A percentile compares a stretch with the other conserved stretches of the same genome.
Evolutionary conservation across 208 protist genomes (phyloP).

Genomic region (Phytomonas serpens): DNA sequence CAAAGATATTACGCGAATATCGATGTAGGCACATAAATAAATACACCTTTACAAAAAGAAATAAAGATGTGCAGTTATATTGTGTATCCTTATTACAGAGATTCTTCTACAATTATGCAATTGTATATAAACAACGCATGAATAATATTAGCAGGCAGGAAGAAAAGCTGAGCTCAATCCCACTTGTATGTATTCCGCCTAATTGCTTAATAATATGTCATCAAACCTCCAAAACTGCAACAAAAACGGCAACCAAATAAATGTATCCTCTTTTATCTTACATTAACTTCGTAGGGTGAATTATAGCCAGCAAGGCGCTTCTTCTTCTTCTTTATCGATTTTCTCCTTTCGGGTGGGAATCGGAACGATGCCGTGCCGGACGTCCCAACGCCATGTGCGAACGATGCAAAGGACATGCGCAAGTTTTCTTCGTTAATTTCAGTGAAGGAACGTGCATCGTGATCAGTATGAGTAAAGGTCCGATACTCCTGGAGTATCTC

Average conservation of each 20-base stretch:
- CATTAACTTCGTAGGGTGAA: neutral
- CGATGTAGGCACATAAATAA: neutral
- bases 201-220: neutral
- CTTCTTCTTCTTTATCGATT: conserved; percentile 27
- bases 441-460: conserved; percentile 43
- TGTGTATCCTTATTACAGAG: neutral
- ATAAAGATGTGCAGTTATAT: neutral
- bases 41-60: neutral
- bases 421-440: conserved; percentile 75
- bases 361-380: conserved; percentile 44
- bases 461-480: conserved; percentile 36
- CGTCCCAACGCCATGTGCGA: conserved; percentile 50
- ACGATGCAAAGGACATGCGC: conserved; percentile 77
- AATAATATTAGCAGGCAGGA: neutral
- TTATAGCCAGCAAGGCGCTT: conserved; percentile 17
- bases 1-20: neutral
- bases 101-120: conserved; percentile 1
- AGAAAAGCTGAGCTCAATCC: neutral
- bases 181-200: neutral
- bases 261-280: neutral
- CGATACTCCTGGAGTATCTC: conserved; percentile 61
- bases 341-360: conserved; percentile 15
- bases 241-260: neutral
- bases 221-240: neutral
- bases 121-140: neutral